A percentile compares a stretch with the other conserved stretches of the same genome.
Conservation (phyloP, 73 alveolate genomes). For the Loxodes magnus region DNA sequence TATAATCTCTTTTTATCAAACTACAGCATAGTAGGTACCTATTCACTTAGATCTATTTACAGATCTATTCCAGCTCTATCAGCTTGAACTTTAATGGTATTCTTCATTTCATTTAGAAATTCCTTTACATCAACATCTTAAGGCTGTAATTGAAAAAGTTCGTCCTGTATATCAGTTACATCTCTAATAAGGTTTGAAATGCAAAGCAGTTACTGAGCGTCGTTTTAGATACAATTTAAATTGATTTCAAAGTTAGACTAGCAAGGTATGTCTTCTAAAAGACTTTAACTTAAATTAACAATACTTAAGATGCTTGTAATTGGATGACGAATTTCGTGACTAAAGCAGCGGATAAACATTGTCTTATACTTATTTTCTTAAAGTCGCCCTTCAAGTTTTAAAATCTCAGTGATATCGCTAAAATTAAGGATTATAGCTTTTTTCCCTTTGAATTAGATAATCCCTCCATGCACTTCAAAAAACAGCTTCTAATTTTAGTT, state of each 20-base stretch:
- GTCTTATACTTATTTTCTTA: not conserved
- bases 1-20: too few species aligned
- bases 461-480: too few species aligned
- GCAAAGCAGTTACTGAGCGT: not conserved
- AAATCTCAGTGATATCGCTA: not conserved
- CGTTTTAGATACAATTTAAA: not conserved
- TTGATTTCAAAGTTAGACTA: not conserved
- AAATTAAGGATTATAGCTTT: not conserved
- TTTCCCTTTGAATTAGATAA: too few species aligned
- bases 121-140: too few species aligned
- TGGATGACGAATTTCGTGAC: constrained; percentile 10
- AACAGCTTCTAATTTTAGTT: too few species aligned
- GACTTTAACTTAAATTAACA: not conserved
- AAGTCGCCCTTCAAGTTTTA: not conserved
- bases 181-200: not conserved
- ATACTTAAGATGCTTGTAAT: not conserved
- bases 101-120: too few species aligned
- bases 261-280: not conserved
- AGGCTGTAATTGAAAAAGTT: too few species aligned
- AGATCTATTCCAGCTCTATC: too few species aligned
- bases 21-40: too few species aligned
- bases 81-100: too few species aligned
- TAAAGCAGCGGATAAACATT: not conserved
- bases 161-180: constrained; percentile 6
- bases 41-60: too few species aligned